Evolutionary conservation across 2,329 filamentous ascomycete species (phyloP), one percentile per base, ranked within the genome.

Genomic region (Pseudogymnoascus sp.): DNA sequence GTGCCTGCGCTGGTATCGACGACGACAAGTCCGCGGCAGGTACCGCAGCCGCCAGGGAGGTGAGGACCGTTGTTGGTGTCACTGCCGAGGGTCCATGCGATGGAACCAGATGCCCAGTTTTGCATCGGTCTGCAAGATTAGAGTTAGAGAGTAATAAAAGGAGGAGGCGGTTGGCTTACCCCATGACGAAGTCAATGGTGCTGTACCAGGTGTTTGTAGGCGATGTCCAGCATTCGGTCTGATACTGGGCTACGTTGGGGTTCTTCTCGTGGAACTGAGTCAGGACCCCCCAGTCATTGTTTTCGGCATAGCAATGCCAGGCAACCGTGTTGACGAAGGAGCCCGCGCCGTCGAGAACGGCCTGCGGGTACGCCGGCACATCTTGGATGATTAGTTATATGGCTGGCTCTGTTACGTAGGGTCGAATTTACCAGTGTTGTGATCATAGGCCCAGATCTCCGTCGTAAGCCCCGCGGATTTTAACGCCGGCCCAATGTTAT

Each of bases 181-280:
- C 82, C 76, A 78, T 70, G 23, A 75, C 76, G 70, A 84, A 84
- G 69, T 80, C 79, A 31, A 79, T 81, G 60, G 80, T 80, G 71
- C 82, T 79, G 70, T 74, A 87, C 14, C 87, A 80, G 65, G 81
- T 78, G 64, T 86, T 86, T 61, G 78, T 76, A 23, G 60, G 60
- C 56, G 75, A 77, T 0, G 76, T 76, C 77, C 76, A 79, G 70
- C 79, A 81, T 68, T 81, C 78, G 11, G 79, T 81, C 78, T 81
- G 80, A 71, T 78, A 79, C 67, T 81, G 78, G 21, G 73, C 71
- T 5, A 72, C 74, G 59, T 66, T 63, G 0, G 78, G 77, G 68
- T 77, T 76, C 23, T 68, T 66, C 63, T 75, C 70, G 67, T 79
- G 75, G 69, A 81, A 80, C 65, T 72, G 66, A 11, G 67, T 67